Evolutionary conservation across 2,329 filamentous ascomycete species (phyloP).

Genomic region (Pseudogymnoascus sp.): DNA sequence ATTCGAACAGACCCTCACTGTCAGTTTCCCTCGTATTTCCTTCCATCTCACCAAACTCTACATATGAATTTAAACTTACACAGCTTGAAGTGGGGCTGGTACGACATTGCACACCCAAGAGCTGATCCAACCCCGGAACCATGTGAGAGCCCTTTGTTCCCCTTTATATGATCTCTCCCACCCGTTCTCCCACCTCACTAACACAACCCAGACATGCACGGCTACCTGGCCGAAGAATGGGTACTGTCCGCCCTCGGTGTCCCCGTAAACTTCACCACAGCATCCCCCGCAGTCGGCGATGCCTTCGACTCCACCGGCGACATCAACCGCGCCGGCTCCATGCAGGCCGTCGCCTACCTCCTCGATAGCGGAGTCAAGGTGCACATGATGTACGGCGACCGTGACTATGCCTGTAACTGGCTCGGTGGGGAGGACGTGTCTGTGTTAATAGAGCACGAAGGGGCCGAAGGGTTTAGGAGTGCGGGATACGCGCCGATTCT

Average conservation of each 20-base stretch:
- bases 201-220: background rate
- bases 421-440: slow-evolving; percentile 68
- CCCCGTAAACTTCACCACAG: slow-evolving; percentile 49
- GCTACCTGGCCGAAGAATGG: slow-evolving; percentile 17
- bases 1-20: background rate
- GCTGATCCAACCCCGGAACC: background rate
- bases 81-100: slow-evolving; percentile 10
- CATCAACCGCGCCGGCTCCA: slow-evolving; percentile 53
- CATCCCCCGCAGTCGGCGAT: slow-evolving; percentile 36
- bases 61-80: slow-evolving; percentile 18
- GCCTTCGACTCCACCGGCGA: slow-evolving; percentile 47
- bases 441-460: slow-evolving; percentile 46
- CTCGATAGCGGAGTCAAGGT: slow-evolving; percentile 57
- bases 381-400: slow-evolving; percentile 60
- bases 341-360: slow-evolving; percentile 50
- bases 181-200: slow-evolving; percentile 13
- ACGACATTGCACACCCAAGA: slow-evolving; percentile 28
- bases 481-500: slow-evolving; percentile 67
- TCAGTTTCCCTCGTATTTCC: slow-evolving; percentile 31
- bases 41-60: slow-evolving; percentile 46
- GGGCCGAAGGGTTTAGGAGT: slow-evolving; percentile 40
- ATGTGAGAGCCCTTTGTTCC: background rate
- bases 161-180: slow-evolving; percentile 34
- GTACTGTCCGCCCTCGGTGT: slow-evolving; percentile 53
- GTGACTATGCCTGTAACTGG: slow-evolving; percentile 59